These are phyloP conservation scores for Leucosporidium yakuticum DNA, from an alignment of 768 basidiomycete genomes.

Conservation along the genomic window DNA sequence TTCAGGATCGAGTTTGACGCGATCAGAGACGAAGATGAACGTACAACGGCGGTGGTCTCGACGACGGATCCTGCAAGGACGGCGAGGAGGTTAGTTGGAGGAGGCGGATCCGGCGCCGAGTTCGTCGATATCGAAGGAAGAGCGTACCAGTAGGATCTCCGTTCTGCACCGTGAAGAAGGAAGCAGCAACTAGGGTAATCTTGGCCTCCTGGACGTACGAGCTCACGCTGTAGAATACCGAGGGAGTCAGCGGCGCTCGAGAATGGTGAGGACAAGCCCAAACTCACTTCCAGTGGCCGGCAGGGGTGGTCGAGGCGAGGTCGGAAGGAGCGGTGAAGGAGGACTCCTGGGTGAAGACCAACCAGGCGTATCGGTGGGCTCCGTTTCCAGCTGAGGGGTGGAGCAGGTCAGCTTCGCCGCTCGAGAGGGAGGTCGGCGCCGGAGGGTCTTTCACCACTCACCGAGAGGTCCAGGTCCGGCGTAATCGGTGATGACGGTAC, in stretches of 20 bases:
- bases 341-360: conserved; percentile 32
- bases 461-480: conserved; percentile 7
- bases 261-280: neutral
- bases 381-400: conserved; percentile 21
- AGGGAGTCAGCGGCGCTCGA: neutral
- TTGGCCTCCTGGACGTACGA: conserved; percentile 22
- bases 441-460: neutral
- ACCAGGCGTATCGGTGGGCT: conserved; percentile 34
- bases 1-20: too few relatives aligned
- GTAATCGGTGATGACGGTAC: conserved; percentile 21
- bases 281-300: conserved; percentile 21
- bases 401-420: neutral
- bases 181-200: conserved; percentile 29
- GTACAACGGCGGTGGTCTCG: conserved; percentile 21
- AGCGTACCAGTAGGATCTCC: neutral
- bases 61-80: conserved; percentile 15
- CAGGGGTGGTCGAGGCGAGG: conserved; percentile 15
- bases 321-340: conserved; percentile 33
- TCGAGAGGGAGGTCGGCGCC: too few relatives aligned
- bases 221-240: conserved; percentile 9
- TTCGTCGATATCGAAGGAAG: neutral
- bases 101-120: too few relatives aligned
- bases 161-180: conserved; percentile 26
- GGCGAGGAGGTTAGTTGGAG: neutral
- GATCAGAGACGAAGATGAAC: neutral